Evolutionary conservation across 2,329 filamentous ascomycete genomes (phyloP).

Genomic region (Graphilbum fragrans): DNA sequence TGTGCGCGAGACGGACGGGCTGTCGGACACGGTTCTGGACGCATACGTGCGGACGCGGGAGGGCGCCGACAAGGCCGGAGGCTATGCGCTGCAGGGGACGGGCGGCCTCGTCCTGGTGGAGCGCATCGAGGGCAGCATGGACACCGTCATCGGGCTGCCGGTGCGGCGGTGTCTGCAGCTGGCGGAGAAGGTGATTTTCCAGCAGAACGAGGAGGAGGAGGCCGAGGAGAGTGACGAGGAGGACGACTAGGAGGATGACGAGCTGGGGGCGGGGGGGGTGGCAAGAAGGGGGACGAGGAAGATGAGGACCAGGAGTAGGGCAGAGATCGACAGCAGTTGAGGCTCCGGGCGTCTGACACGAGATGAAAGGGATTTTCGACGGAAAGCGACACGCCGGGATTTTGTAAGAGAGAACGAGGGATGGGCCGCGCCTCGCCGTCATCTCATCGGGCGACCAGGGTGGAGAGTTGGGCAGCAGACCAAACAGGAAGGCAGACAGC

Average conservation of each 20-base stretch:
- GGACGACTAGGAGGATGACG: conserved; percentile 2
- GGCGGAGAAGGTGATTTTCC: conserved; percentile 78
- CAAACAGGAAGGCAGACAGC: too few species aligned
- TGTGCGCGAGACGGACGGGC: conserved; percentile 45
- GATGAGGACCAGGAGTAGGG: neutral
- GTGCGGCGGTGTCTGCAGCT: conserved; percentile 64
- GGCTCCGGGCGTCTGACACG: too few species aligned
- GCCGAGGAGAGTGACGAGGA: conserved; percentile 34
- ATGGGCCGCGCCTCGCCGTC: too few species aligned
- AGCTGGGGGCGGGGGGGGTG: neutral
- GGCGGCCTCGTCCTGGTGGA: conserved; percentile 81
- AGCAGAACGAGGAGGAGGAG: conserved; percentile 53
- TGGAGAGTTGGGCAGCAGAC: too few species aligned
- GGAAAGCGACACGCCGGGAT: too few species aligned
- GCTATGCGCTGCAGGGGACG: conserved; percentile 86
- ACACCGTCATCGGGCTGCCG: conserved; percentile 90
- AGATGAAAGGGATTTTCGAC: too few species aligned
- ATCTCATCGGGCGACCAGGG: too few species aligned
- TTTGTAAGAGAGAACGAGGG: too few species aligned
- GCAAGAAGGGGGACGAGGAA: neutral
- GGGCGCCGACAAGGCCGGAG: conserved; percentile 90
- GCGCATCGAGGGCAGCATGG: conserved; percentile 75
- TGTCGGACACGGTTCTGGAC: conserved; percentile 69
- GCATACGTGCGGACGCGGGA: conserved; percentile 74
- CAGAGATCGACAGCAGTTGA: neutral